Percentiles rank a stretch among this genome's conserved stretches.
Evolutionary conservation across 495 filamentous ascomycete genomes (phyloP).

Genomic region (Tricharina praecox): DNA sequence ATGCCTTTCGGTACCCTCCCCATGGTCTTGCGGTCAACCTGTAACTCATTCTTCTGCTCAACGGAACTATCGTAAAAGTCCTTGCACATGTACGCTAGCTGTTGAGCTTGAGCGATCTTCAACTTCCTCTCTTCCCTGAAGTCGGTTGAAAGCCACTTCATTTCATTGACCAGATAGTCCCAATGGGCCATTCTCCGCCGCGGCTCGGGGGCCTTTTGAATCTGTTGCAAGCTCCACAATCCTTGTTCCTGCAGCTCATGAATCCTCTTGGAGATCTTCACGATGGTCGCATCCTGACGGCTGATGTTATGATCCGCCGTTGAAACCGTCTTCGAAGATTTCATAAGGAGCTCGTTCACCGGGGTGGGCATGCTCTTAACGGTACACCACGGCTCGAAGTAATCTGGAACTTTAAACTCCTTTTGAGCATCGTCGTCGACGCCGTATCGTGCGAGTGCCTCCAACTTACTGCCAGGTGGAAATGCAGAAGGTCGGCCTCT

Average conservation of each 20-base stretch:
- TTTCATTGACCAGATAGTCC: conserved; percentile 74
- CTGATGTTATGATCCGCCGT: conserved; percentile 22
- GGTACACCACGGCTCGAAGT: conserved; percentile 20
- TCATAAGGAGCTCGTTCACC: conserved; percentile 19
- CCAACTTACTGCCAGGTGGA: conserved; percentile 22
- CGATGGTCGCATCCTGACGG: conserved; percentile 58
- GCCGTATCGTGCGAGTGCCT: conserved; percentile 21
- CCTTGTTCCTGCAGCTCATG: conserved; percentile 77
- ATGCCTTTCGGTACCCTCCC: conserved; percentile 19
- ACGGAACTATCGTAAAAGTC: conserved; percentile 17
- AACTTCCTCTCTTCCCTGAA: conserved; percentile 87
- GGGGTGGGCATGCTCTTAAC: conserved; percentile 14
- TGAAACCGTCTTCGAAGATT: conserved; percentile 21
- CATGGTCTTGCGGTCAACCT: conserved; percentile 16
- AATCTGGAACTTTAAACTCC: conserved; percentile 17
- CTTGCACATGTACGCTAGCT: conserved; percentile 14
- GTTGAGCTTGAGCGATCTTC: conserved; percentile 61
- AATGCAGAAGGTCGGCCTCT: conserved; percentile 19
- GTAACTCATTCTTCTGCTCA: conserved; percentile 9
- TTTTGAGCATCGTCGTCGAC: conserved; percentile 20
- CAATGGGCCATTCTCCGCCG: conserved; percentile 53
- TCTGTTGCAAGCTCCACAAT: conserved; percentile 78
- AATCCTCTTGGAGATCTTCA: conserved; percentile 62
- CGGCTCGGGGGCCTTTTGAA: conserved; percentile 64
- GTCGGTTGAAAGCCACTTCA: conserved; percentile 95